Evolutionary conservation across 805 yeast genomes (phyloP).

Genomic region (Teunomyces tritomae): DNA sequence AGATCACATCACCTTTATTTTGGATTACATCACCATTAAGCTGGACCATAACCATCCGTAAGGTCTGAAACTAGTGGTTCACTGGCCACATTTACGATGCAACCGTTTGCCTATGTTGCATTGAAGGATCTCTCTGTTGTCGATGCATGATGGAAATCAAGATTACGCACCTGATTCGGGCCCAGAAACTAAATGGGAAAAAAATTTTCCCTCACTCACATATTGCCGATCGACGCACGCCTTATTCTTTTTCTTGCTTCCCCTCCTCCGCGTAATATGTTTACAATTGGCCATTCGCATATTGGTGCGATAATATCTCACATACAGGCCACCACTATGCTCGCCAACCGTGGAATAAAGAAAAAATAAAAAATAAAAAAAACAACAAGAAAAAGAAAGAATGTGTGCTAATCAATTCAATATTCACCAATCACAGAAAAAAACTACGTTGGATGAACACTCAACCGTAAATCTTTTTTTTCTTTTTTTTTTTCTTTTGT

Average conservation of each 20-base stretch:
- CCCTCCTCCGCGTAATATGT: background rate
- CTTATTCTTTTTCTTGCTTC: background rate
- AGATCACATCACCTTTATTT: background rate
- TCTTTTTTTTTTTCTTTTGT: no score
- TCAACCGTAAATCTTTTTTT: no score
- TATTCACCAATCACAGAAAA: no score
- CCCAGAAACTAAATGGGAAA: background rate
- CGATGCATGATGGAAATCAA: background rate
- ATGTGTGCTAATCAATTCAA: no score
- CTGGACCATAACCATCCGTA: background rate
- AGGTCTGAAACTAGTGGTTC: background rate
- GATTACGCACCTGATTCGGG: background rate
- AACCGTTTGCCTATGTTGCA: background rate
- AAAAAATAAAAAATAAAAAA: no score
- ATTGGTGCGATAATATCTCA: background rate
- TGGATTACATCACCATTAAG: background rate
- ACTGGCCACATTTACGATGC: background rate
- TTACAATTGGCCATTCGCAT: background rate
- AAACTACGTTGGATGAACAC: no score
- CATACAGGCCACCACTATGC: background rate
- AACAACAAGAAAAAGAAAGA: no score
- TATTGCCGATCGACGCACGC: background rate
- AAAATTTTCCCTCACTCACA: background rate
- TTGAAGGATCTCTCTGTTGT: background rate
- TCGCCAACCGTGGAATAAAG: background rate